Evolutionary conservation across 1,284 basidiomycete species (phyloP), one percentile per base, ranked within the genome.

Genomic region (Puccinia triticina): DNA sequence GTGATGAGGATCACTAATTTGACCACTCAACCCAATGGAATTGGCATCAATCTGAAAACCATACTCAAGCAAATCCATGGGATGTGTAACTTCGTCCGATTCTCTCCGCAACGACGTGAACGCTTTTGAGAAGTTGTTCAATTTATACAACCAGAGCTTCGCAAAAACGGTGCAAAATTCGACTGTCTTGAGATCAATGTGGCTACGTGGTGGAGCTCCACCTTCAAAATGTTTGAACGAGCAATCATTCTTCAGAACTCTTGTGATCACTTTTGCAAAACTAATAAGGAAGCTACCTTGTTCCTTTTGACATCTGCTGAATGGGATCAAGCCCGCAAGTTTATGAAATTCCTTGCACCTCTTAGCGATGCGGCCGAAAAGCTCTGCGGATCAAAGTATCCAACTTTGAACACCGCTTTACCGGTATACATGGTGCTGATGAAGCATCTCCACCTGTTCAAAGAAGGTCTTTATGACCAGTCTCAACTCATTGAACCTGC

Each of bases 81-180:
- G 1, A 16, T 77, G 55, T 61, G 57, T 37, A 29, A 21, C 40
- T 77, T 43, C 21, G 74, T 43, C n/a, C 37, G 32, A 32, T 61
- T 66, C 29, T 43, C 57, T 32, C 53, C 74, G 8, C 74, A 77
- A 77, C 55, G 40, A 34, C n/a, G 37, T 16, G 32, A 77, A 59
- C 23, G 50, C 34, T 75, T 75, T 53, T 5, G n/a, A 11, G 48
- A 53, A 37, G 23, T 75, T 21, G 57, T 57, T 29, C 21, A 23
- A 21, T 8, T 1, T 48, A 23, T 26, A 12, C 67, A 75, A 21
- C 73, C 73, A 12, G 46, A 75, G 8, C 50, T 75, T 5, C 2
- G 12, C 7, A 50, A 75, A 55, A 5, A 14, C 12, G 73, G 73
- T 26, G 26, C 48, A 2, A 71, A 71, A 29, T 64, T 64, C 61